A percentile compares a stretch with the other conserved stretches of the same genome.
These are phyloP conservation scores for Emergomyces orientalis DNA, from an alignment of 2,329 filamentous ascomycete species.

Conservation along the genomic window DNA sequence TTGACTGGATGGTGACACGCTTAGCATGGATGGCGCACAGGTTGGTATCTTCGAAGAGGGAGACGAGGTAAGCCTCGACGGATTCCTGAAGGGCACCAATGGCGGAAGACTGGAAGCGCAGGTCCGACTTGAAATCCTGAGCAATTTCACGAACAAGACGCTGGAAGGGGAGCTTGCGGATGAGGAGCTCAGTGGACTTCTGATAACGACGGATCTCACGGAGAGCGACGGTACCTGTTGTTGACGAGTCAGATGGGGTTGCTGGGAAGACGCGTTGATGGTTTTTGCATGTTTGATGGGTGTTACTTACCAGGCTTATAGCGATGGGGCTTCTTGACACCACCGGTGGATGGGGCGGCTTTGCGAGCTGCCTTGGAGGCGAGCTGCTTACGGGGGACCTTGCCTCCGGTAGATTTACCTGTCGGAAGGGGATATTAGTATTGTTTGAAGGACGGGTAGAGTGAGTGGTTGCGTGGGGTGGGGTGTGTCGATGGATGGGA, in stretches of 20 bases:
- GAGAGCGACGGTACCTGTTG: slow-evolving; percentile 74
- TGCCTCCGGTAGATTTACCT: slow-evolving; percentile 68
- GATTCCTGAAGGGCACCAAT: slow-evolving; percentile 97
- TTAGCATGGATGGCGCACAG: slow-evolving; percentile 98
- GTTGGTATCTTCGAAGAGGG: slow-evolving; percentile 97
- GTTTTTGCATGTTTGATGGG: not conserved
- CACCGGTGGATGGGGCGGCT: slow-evolving; percentile 90
- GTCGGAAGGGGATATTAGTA: slow-evolving; percentile 27
- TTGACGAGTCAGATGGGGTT: slow-evolving; percentile 20
- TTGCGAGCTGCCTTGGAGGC: slow-evolving; percentile 99
- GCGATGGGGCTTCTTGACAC: slow-evolving; percentile 92
- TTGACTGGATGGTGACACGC: slow-evolving; percentile 89
- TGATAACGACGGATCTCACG: slow-evolving; percentile 98
- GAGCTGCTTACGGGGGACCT: slow-evolving; percentile 84
- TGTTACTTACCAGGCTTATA: slow-evolving; percentile 62
- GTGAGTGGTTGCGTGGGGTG: slow-evolving; percentile 6
- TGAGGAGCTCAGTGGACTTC: slow-evolving; percentile 90
- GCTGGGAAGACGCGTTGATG: not conserved
- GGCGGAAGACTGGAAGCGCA: slow-evolving; percentile 96
- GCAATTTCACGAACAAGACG: slow-evolving; percentile 95
- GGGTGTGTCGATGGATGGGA: slow-evolving; percentile 8
- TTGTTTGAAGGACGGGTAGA: slow-evolving; percentile 16
- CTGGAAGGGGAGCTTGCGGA: slow-evolving; percentile 97
- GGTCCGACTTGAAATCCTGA: slow-evolving; percentile 88
- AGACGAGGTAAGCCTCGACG: slow-evolving; percentile 96